These are phyloP conservation scores for Fusarium sp. DNA, from an alignment of 2,329 filamentous ascomycete genomes.

Conservation along the genomic window DNA sequence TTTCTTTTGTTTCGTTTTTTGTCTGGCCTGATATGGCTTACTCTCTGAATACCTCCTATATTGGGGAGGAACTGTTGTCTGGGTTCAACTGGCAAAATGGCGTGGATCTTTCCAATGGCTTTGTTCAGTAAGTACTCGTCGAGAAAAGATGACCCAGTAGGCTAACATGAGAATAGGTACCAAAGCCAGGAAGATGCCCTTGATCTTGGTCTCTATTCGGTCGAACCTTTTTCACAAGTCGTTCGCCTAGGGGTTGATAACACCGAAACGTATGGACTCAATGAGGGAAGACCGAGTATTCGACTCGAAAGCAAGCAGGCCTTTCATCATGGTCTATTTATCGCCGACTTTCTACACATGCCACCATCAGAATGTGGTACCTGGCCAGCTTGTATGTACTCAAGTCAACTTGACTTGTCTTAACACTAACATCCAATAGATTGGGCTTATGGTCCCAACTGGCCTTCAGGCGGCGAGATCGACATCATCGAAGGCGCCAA, in stretches of 20 bases:
- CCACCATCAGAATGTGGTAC: constrained; percentile 76
- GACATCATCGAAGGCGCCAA: constrained; percentile 80
- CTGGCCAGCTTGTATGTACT: constrained; percentile 75
- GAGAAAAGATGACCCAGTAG: constrained; percentile 10
- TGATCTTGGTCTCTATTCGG: constrained; percentile 53
- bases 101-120: constrained; percentile 74
- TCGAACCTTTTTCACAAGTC: constrained; percentile 54
- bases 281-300: constrained; percentile 67
- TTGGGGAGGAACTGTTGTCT: constrained; percentile 56
- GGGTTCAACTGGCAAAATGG: constrained; percentile 64
- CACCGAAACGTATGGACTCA: constrained; percentile 50
- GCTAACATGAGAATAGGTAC: constrained; percentile 51
- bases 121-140: constrained; percentile 67
- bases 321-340: constrained; percentile 75
- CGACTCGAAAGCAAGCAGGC: constrained; percentile 73
- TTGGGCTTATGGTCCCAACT: constrained; percentile 66
- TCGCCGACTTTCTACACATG: constrained; percentile 80
- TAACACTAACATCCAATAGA: constrained; percentile 47
- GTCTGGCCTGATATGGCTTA: constrained; percentile 51
- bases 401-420: neutral
- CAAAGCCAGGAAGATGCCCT: constrained; percentile 56
- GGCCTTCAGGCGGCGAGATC: constrained; percentile 74
- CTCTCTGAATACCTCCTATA: constrained; percentile 56
- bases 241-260: constrained; percentile 62
- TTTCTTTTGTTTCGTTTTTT: constrained; percentile 10